Base-by-base conservation (phyloP, 441 rosid genomes). In the Cnidoscolus chayamansa region DNA sequence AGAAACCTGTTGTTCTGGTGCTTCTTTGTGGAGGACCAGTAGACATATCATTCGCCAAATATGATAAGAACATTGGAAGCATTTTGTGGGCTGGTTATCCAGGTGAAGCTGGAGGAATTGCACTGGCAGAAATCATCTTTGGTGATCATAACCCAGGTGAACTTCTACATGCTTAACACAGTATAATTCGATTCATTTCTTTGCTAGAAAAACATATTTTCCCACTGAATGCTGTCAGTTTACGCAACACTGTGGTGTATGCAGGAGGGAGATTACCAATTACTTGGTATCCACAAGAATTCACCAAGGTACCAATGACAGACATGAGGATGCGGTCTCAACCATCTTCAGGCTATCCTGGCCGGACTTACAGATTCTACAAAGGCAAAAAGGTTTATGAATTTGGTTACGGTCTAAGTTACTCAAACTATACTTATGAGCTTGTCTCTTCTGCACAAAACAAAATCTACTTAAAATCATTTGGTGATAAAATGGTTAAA, bases 1-100 rank as follows among this genome's bases (percentile, higher is more conserved):
- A 72, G 79, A 94, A 93, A 67, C 97, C 88, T 20, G 75, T 82
- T 0, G 65, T 84, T 12, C 69, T 90, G 20, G 97, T 92, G 60
- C 82, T 92, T 66, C 86, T 94, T 87, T 86, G 87, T 10, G 98
- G 97, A 72, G 98, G 98, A 71, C 96, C 97, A 8, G 73, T 92
- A 15, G 97, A 93, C 56, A 67, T 91, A 35, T 76, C 94, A 4
- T 90, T 93, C 4, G 90, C 94, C 3, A 82, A 86, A 75, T 77
- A 84, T 4, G 83, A 85, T 35, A 58, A 35, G 2, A 87, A 86
- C 2, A 85, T 90, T 8, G 92, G 97, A 51, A 75, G 91, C 76
- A 91, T 94, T 53, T 55, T 94, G 65, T 94, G 97, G 95, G 97
- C 88, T 57, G 93, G 97, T 80, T 94, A 89, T 83, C 98, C 96